phyloP scores from a whole-genome alignment of 768 basidiomycete genomes.

The Suillus discolor region DNA sequence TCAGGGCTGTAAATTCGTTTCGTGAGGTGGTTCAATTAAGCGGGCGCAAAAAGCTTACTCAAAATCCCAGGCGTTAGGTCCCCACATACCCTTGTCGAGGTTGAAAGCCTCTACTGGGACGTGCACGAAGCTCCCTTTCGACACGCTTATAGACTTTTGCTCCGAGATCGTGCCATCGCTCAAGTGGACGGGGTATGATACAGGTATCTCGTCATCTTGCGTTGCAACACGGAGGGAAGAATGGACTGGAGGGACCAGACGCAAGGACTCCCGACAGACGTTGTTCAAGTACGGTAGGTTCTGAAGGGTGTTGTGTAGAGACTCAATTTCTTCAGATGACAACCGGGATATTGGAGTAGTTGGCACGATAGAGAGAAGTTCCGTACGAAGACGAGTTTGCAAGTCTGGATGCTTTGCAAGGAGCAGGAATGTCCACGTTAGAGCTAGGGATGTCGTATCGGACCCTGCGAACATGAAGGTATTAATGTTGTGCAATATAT shows the following conservation, averaged over 20 bases:
- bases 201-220: constrained; percentile 77
- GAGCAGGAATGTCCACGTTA: constrained; percentile 84
- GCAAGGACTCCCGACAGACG: constrained; percentile 72
- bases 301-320: constrained; percentile 56
- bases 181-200: constrained; percentile 59
- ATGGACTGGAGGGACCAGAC: constrained; percentile 81
- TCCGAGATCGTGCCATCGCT: constrained; percentile 48
- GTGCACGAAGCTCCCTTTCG: constrained; percentile 75
- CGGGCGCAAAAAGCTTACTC: constrained; percentile 46
- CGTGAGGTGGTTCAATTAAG: not conserved
- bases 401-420: constrained; percentile 67
- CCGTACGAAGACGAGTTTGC: constrained; percentile 72
- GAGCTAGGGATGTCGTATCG: constrained; percentile 79
- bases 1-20: constrained; percentile 57
- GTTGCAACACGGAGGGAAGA: constrained; percentile 80
- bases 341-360: constrained; percentile 45
- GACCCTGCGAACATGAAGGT: constrained; percentile 92
- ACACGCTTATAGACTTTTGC: constrained; percentile 48
- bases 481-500: constrained; percentile 83
- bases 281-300: constrained; percentile 75
- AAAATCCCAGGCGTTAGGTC: constrained; percentile 80
- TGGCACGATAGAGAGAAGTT: constrained; percentile 55
- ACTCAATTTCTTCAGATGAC: constrained; percentile 65
- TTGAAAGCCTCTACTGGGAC: constrained; percentile 82
- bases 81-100: constrained; percentile 78